These are phyloP conservation scores for Pestalotiopsis sp. DNA, from an alignment of 2,329 filamentous ascomycete genomes.

Conservation along the genomic window DNA sequence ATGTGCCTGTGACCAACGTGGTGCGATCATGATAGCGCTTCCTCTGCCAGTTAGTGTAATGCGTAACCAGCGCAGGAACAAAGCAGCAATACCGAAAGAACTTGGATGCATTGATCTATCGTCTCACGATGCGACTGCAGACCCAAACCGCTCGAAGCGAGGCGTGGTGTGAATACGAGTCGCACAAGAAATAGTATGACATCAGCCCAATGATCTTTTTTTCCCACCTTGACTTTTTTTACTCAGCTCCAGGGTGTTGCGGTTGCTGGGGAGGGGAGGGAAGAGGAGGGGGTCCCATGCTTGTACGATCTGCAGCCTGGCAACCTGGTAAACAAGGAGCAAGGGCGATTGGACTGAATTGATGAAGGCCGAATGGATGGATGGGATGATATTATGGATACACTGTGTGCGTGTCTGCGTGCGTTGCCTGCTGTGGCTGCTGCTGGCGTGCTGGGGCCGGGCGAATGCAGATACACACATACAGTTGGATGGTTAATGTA, in stretches of 20 bases:
- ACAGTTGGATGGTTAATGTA: neutral
- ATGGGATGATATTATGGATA: neutral
- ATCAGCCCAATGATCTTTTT: neutral
- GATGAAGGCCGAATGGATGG: neutral
- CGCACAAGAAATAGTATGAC: conserved; percentile 1
- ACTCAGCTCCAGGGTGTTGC: no score
- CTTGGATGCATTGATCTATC: neutral
- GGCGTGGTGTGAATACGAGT: neutral
- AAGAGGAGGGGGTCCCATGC: neutral
- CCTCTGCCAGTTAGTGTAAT: neutral
- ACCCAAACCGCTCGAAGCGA: neutral
- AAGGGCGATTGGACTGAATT: neutral
- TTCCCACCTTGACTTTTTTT: neutral
- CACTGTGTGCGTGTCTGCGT: neutral
- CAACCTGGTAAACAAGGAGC: neutral
- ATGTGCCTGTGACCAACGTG: neutral
- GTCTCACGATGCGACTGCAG: neutral
- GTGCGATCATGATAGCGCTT: neutral
- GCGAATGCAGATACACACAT: neutral
- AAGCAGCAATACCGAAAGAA: neutral
- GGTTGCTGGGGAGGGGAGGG: no score
- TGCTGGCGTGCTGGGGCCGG: neutral
- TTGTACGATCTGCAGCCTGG: neutral
- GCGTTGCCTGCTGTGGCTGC: neutral
- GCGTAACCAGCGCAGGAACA: neutral